These are phyloP conservation scores for Coemansia asiatica DNA, from an alignment of 192 early-diverging fungal species.

Conservation along the genomic window DNA sequence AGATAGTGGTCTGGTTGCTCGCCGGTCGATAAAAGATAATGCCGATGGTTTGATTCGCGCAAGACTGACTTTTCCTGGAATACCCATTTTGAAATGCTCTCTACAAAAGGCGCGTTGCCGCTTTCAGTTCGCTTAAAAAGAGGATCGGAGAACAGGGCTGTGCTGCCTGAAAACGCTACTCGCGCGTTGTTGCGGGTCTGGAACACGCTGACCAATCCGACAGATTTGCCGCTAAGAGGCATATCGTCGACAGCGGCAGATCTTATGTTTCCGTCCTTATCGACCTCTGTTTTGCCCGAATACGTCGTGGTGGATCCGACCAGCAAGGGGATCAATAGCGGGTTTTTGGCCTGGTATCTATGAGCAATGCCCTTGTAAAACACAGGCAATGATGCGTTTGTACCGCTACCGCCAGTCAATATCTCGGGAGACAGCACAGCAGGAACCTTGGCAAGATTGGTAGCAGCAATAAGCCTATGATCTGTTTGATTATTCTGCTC, in stretches of 20 bases:
- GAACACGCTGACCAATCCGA: conserved; percentile 78
- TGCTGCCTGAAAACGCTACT: conserved; percentile 78
- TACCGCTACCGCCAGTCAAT: not conserved
- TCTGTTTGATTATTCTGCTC: conserved; percentile 44
- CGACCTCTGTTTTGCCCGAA: conserved; percentile 58
- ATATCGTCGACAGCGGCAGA: conserved; percentile 34
- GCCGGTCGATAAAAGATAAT: conserved; percentile 63
- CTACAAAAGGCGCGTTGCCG: conserved; percentile 75
- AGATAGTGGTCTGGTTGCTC: conserved; percentile 75
- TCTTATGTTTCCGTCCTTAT: conserved; percentile 24
- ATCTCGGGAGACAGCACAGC: conserved; percentile 33
- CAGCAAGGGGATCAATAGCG: conserved; percentile 68
- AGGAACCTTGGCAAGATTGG: conserved; percentile 41
- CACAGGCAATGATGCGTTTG: conserved; percentile 13
- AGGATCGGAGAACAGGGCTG: conserved; percentile 79
- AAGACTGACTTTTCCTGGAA: conserved; percentile 92
- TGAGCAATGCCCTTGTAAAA: conserved; percentile 82
- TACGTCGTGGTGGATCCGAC: conserved; percentile 64
- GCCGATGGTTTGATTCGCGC: conserved; percentile 56
- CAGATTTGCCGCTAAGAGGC: conserved; percentile 58
- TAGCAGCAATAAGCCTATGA: conserved; percentile 60
- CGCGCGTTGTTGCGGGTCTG: conserved; percentile 90
- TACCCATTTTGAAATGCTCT: conserved; percentile 80
- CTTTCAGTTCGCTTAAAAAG: conserved; percentile 43
- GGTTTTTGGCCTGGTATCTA: conserved; percentile 61